Evolutionary conservation across 345 rosid genomes (phyloP).

Genomic region (Ceriops zippeliana): DNA sequence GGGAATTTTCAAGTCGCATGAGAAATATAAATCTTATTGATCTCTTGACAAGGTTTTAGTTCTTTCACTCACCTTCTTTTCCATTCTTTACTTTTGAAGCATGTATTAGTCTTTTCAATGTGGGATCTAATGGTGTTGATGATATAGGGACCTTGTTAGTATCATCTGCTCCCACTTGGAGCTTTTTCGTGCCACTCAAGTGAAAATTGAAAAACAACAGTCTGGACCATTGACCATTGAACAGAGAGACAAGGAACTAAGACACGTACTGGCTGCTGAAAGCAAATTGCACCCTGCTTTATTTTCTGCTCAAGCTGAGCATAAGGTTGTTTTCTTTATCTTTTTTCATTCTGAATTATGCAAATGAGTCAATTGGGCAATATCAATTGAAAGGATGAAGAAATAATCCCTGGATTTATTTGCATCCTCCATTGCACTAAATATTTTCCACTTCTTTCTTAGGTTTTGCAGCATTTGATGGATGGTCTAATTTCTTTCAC

Average conservation of each 20-base stretch:
- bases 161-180: constrained; percentile 77
- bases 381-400: not conserved
- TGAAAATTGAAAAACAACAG: constrained; percentile 59
- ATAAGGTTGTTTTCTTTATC: constrained; percentile 50
- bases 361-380: no score
- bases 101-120: constrained; percentile 4
- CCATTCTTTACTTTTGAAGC: constrained; percentile 3
- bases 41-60: constrained; percentile 71
- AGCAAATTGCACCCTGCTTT: constrained; percentile 95
- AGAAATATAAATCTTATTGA: constrained; percentile 84
- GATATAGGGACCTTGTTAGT: constrained; percentile 74
- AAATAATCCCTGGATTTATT: constrained; percentile 12
- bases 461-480: constrained; percentile 94
- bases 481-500: constrained; percentile 74
- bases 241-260: constrained; percentile 60
- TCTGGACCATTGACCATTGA: constrained; percentile 48
- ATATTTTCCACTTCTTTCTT: constrained; percentile 23
- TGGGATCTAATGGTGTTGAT: constrained; percentile 37
- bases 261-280: constrained; percentile 59
- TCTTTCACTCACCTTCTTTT: constrained; percentile 16
- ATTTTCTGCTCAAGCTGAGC: constrained; percentile 88
- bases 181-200: constrained; percentile 69
- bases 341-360: no score
- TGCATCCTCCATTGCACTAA: constrained; percentile 10
- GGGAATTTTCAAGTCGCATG: constrained; percentile 72